Base-by-base conservation (phyloP, 805 yeast species). In the Kregervanrija fluxuum region DNA sequence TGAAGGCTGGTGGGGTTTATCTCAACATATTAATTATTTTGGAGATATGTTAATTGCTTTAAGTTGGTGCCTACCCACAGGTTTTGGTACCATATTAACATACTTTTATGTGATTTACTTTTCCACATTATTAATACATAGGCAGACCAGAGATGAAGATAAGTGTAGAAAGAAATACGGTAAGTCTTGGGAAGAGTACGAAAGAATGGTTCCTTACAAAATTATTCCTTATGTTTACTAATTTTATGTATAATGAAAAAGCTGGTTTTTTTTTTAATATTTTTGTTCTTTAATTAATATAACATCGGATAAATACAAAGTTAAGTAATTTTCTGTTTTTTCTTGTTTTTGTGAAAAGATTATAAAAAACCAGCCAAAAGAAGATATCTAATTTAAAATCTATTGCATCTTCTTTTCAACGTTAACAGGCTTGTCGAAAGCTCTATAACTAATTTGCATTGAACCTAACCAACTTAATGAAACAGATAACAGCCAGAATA, bases 1-100 rank as follows among this genome's bases (percentile, higher is more conserved):
- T 44, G 93, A 88, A 56, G 96, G 98, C 3, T 93, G 98, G 99
- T 93, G 99, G 99, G 85, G 84, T 2, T 62, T 71, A 14, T 80
- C 95, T 6, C 95, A 95, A 53, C 99, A 93, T 62, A 88, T 87
- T 59, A 93, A 93, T 61, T 93, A 93, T 65, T 74, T 90, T 47
- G 99, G 99, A 37, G 99, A 93, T 67, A 88, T 96, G 90, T 61
- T 93, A 36, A 81, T 89, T 57, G 87, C 96, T 0, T 72, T 85
- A 69, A 79, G 95, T 38, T 91, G 96, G 95, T 88, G 96, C 63
- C 69, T 93, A 50, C 82, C 95, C 9, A 87, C 97, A 2, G 95
- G 95, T 10, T 76, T 81, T 54, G 71, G 70, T 48, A 82, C 95
- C 1, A 83, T 87, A 4, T 68, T 91, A 56, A 87, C 98, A 0